Conservation (phyloP, 1,139 yeast genomes). For the Pichia sp. region DNA sequence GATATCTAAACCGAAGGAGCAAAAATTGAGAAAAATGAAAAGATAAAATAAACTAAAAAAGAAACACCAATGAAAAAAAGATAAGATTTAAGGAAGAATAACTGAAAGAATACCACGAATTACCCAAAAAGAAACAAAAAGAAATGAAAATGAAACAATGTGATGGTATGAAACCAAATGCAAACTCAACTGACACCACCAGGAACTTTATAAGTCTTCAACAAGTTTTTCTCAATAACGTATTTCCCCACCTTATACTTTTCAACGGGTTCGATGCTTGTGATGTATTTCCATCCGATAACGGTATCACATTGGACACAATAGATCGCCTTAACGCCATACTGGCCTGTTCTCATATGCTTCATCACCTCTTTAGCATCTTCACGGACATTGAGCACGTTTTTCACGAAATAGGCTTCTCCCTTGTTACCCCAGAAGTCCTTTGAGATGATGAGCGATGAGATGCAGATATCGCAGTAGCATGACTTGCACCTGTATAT, state of each 20-base stretch:
- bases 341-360: conserved; percentile 67
- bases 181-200: not conserved
- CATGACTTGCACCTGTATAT: conserved; percentile 49
- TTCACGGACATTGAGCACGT: conserved; percentile 42
- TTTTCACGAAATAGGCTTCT: conserved; percentile 49
- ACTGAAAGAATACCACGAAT: not conserved
- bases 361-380: conserved; percentile 32
- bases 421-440: conserved; percentile 51
- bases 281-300: conserved; percentile 78
- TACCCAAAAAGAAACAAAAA: not conserved
- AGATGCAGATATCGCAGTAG: conserved; percentile 49
- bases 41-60: too few species aligned
- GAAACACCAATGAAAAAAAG: not conserved
- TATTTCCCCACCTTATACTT: conserved; percentile 74
- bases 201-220: conserved; percentile 11
- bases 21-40: too few species aligned
- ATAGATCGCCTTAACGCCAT: conserved; percentile 55
- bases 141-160: not conserved
- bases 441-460: conserved; percentile 44
- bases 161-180: not conserved
- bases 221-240: conserved; percentile 53
- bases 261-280: conserved; percentile 52
- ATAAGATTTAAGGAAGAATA: not conserved
- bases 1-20: not conserved
- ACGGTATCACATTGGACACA: conserved; percentile 62